Evolutionary conservation across 768 basidiomycete genomes (phyloP), one percentile per base, ranked within the genome.

Genomic region (Lactarius tabidus): DNA sequence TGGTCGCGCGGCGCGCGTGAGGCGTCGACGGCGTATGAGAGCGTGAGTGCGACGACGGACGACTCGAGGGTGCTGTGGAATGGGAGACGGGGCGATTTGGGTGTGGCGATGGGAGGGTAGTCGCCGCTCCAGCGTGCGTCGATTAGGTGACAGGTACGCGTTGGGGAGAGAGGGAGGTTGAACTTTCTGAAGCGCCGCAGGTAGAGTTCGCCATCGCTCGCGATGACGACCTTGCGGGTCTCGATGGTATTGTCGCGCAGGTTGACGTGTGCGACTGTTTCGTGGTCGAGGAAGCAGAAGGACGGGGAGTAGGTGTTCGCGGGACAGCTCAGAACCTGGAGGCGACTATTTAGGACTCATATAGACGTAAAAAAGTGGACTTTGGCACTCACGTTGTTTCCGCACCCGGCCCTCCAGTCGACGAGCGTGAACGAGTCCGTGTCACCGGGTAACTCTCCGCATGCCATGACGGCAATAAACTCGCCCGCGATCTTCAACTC

Each of bases 401-500:
- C 33, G 23, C 17, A 4, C 59, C 26, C 23, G 33, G n/a, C 17
- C 23, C 8, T 38, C 59, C 59, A 52, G 33, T 60, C 26, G 4
- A 60, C 18, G 12, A 60, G 45, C 12, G 41, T 33, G 43, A 59
- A 48, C 29, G 28, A n/a, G 31, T 59, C 58, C 48, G 6, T 2
- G 1, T 48, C 41, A 48, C 28, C 2, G 9, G 43, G 45, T 23
- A 18, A 12, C 28, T 15, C 15, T 33, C 51, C 36, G 9, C 60
- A 38, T 0, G 26, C 28, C 59, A 60, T 60, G 35, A 60, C 26
- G 12, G 35, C 51, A 3, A 60, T 18, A 39, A 60, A 53, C 9
- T 60, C 60, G 20, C 60, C 48, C 20, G 26, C 60, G 26, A 60
- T 60, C 60, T 60, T 60, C 60, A 60, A 53, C 10, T 60, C 60